These are phyloP conservation scores for Candida suzukii DNA, from an alignment of 805 yeast species.

Conservation along the genomic window DNA sequence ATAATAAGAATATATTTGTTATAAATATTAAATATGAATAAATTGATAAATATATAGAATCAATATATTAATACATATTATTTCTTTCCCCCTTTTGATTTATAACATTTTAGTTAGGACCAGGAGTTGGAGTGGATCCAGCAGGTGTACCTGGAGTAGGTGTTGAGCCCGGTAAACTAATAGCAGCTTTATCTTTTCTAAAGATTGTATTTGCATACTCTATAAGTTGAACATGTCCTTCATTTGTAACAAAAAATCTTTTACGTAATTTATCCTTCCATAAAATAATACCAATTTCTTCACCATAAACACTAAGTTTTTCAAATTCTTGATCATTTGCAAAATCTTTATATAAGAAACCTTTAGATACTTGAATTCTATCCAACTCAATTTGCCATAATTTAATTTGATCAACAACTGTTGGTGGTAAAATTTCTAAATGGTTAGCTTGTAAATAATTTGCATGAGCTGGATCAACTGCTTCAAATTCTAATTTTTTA, in stretches of 20 bases:
- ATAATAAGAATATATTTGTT: no score
- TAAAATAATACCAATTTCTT: constrained; percentile 83
- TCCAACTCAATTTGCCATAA: constrained; percentile 96
- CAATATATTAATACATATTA: no score
- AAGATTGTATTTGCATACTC: constrained; percentile 75
- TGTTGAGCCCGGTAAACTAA: neutral
- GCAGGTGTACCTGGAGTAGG: neutral
- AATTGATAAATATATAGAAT: no score
- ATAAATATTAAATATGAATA: no score
- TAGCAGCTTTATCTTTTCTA: constrained; percentile 14
- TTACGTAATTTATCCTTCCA: constrained; percentile 73
- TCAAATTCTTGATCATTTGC: constrained; percentile 71
- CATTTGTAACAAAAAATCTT: constrained; percentile 79
- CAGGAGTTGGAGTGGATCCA: neutral
- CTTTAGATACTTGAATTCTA: constrained; percentile 80
- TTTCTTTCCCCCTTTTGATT: no score
- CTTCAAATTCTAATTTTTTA: constrained; percentile 60
- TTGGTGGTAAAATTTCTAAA: constrained; percentile 76
- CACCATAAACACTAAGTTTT: constrained; percentile 66
- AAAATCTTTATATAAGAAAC: constrained; percentile 85
- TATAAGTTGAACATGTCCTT: constrained; percentile 84
- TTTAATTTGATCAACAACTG: constrained; percentile 92
- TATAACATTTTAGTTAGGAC: neutral
- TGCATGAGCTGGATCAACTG: constrained; percentile 20
- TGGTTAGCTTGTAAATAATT: constrained; percentile 31